A percentile compares a stretch with the other conserved stretches of the same genome.
These are phyloP conservation scores for Pythium aphanidermatum DNA, from an alignment of 352 stramenopile genomes.

Conservation along the genomic window DNA sequence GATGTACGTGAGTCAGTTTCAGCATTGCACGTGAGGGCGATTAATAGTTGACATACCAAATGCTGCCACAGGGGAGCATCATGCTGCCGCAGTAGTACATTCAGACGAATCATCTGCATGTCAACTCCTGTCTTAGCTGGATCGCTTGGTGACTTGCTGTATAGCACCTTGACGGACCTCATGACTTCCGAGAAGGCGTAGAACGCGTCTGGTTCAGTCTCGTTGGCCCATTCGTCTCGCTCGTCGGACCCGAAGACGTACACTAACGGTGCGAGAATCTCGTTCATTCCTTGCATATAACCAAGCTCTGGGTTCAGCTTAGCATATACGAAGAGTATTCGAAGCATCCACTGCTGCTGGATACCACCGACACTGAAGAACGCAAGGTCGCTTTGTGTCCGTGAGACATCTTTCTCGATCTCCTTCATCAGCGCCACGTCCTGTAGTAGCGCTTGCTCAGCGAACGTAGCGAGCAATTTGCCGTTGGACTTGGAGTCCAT, in stretches of 20 bases:
- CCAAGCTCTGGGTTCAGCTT: conserved; percentile 75
- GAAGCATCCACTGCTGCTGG: conserved; percentile 60
- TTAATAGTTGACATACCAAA: conserved; percentile 29
- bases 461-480: no score
- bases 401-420: conserved; percentile 65
- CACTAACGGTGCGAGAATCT: conserved; percentile 87
- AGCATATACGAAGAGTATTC: conserved; percentile 69
- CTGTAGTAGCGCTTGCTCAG: no score
- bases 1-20: conserved; percentile 1
- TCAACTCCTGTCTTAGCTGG: conserved; percentile 47
- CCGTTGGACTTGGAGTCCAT: conserved; percentile 5
- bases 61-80: conserved; percentile 61
- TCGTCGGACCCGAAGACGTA: conserved; percentile 65
- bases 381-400: conserved; percentile 42
- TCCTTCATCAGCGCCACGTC: conserved; percentile 47
- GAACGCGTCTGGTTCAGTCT: conserved; percentile 54
- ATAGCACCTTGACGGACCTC: conserved; percentile 38
- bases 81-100: conserved; percentile 47
- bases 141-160: conserved; percentile 31
- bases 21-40: no score
- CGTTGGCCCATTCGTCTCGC: conserved; percentile 18
- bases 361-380: conserved; percentile 46
- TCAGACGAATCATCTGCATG: conserved; percentile 47
- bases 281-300: conserved; percentile 96
- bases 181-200: conserved; percentile 46